Evolutionary conservation across 2,329 filamentous ascomycete species (phyloP).

Genomic region (Huntiella bhutanensis): DNA sequence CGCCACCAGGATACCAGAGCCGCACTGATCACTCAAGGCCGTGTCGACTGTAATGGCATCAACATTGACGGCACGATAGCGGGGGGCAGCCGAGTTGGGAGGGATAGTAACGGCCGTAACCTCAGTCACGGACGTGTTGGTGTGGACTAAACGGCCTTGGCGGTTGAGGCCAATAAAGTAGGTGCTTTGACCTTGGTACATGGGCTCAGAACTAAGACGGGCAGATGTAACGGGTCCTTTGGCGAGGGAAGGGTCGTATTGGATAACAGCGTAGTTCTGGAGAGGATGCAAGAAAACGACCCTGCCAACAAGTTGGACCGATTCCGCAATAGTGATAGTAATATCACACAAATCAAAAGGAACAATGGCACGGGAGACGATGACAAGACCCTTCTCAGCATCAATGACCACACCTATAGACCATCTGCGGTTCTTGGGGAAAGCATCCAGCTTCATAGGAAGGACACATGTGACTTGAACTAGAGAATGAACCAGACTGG

Average conservation of each 20-base stretch:
- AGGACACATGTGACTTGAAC: conserved; percentile 84
- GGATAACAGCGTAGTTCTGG: conserved; percentile 89
- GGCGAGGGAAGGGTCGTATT: conserved; percentile 88
- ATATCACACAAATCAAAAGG: conserved; percentile 96
- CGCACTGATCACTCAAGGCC: conserved; percentile 74
- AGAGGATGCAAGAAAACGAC: conserved; percentile 90
- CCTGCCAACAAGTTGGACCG: conserved; percentile 83
- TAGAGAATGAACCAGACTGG: conserved; percentile 84
- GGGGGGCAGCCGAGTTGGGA: conserved; percentile 73
- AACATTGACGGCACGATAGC: conserved; percentile 87
- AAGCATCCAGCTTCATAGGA: conserved; percentile 94
- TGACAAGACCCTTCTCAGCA: conserved; percentile 82
- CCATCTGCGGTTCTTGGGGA: conserved; percentile 82
- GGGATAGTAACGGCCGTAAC: conserved; percentile 95
- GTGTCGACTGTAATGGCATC: conserved; percentile 97
- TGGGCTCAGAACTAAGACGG: conserved; percentile 57
- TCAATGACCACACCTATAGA: conserved; percentile 96
- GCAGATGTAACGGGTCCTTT: conserved; percentile 84
- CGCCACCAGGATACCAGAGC: conserved; percentile 77
- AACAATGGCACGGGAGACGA: conserved; percentile 84
- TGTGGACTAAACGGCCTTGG: conserved; percentile 81
- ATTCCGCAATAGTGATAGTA: conserved; percentile 87
- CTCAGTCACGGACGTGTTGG: conserved; percentile 87
- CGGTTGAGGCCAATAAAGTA: conserved; percentile 98
- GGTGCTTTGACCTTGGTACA: conserved; percentile 83